These are phyloP conservation scores for Verticillium dahliae DNA, from an alignment of 2,329 filamentous ascomycete species.

Conservation along the genomic window DNA sequence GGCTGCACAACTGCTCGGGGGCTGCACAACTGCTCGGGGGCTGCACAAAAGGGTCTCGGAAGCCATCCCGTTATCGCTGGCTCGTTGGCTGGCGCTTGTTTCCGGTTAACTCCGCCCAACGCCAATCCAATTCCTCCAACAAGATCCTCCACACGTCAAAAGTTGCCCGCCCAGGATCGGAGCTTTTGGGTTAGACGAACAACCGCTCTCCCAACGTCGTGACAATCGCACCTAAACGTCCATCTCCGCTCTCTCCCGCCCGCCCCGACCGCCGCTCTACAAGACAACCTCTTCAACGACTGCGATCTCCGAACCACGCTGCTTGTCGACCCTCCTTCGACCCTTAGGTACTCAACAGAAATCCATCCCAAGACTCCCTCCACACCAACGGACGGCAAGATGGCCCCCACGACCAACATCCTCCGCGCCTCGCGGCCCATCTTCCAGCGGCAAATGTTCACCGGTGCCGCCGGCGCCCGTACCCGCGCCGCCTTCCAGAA, in stretches of 20 bases:
- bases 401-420: constrained; percentile 41
- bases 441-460: constrained; percentile 47
- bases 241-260: constrained; percentile 6
- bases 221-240: not conserved
- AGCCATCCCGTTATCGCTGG: not conserved
- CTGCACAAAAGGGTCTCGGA: not conserved
- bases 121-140: not conserved
- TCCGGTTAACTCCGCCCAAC: not conserved
- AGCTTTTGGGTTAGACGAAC: not conserved
- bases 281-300: not conserved
- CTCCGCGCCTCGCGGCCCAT: constrained; percentile 49
- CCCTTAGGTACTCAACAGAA: not conserved
- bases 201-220: not conserved
- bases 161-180: not conserved
- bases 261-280: not conserved
- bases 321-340: not conserved
- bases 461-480: constrained; percentile 42
- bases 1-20: too few relatives aligned
- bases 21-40: not conserved
- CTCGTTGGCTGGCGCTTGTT: not conserved
- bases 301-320: not conserved
- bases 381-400: constrained; percentile 16
- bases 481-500: constrained; percentile 48
- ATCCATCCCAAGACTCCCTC: not conserved
- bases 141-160: not conserved